A percentile compares a stretch with the other conserved stretches of the same genome.
Evolutionary conservation across 768 basidiomycete species (phyloP).

Genomic region (Amyloporia xantha): DNA sequence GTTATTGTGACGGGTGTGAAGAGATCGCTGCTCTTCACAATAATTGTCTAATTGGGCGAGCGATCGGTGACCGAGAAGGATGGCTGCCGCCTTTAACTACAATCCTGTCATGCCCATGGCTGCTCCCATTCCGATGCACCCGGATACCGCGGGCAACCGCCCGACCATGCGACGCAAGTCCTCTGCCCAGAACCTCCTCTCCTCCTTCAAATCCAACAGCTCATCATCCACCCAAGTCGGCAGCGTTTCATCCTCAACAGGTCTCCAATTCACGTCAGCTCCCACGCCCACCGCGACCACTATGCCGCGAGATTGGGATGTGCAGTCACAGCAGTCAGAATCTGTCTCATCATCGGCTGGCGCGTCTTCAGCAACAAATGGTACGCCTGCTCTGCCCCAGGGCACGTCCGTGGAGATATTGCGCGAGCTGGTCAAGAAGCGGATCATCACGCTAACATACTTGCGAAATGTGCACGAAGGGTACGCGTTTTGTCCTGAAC

Average conservation of each 20-base stretch:
- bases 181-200: constrained; percentile 76
- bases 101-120: constrained; percentile 18
- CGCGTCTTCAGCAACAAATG: constrained; percentile 10
- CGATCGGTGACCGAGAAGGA: constrained; percentile 2
- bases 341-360: constrained; percentile 18
- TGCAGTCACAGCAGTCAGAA: constrained; percentile 56
- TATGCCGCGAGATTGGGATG: constrained; percentile 59
- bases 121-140: constrained; percentile 21
- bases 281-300: constrained; percentile 19
- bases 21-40: background rate
- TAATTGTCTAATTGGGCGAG: background rate
- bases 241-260: constrained; percentile 17
- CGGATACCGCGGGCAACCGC: constrained; percentile 12
- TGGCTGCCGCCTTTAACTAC: constrained; percentile 17
- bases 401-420: constrained; percentile 75
- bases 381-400: constrained; percentile 27
- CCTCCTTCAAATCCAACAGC: constrained; percentile 54
- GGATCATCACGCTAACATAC: constrained; percentile 81
- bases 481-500: constrained; percentile 34
- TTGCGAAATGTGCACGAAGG: constrained; percentile 83
- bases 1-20: background rate
- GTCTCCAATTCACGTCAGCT: constrained; percentile 28
- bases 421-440: constrained; percentile 74
- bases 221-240: constrained; percentile 13
- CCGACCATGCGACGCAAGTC: constrained; percentile 72